Percentiles rank a stretch among this genome's conserved stretches.
These are phyloP conservation scores for Didymella glomerata DNA, from an alignment of 2,329 filamentous ascomycete genomes.

Conservation along the genomic window DNA sequence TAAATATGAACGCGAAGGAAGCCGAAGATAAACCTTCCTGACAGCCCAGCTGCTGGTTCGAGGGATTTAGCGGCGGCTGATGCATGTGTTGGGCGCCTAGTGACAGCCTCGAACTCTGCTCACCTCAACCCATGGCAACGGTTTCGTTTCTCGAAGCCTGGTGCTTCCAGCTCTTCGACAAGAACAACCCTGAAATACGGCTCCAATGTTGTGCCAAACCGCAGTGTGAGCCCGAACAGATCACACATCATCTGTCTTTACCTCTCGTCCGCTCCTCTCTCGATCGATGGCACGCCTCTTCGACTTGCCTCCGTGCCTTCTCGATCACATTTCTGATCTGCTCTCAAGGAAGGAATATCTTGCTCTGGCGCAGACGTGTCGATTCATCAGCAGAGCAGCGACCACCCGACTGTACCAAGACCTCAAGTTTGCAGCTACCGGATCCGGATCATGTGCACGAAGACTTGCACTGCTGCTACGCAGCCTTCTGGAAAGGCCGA, in stretches of 20 bases:
- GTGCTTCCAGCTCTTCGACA: background rate
- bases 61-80: slow-evolving; percentile 5
- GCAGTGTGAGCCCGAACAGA: background rate
- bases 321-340: slow-evolving; percentile 27
- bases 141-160: background rate
- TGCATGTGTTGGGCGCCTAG: slow-evolving; percentile 20
- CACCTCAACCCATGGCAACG: slow-evolving; percentile 7
- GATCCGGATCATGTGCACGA: slow-evolving; percentile 30
- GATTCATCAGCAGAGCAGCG: slow-evolving; percentile 22
- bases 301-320: slow-evolving; percentile 28
- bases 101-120: slow-evolving; percentile 11
- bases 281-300: slow-evolving; percentile 29
- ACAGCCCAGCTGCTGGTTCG: slow-evolving; percentile 6
- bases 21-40: slow-evolving; percentile 7
- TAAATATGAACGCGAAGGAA: background rate
- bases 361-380: slow-evolving; percentile 28
- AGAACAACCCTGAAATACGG: background rate
- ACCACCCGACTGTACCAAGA: slow-evolving; percentile 31
- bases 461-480: slow-evolving; percentile 33
- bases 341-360: slow-evolving; percentile 27
- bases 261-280: background rate
- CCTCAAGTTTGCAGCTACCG: slow-evolving; percentile 31
- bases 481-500: slow-evolving; percentile 33
- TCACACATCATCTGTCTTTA: background rate
- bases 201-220: background rate